Evolutionary conservation across 495 filamentous ascomycete genomes (phyloP).

Genomic region (Astrothelium macrocarpum): DNA sequence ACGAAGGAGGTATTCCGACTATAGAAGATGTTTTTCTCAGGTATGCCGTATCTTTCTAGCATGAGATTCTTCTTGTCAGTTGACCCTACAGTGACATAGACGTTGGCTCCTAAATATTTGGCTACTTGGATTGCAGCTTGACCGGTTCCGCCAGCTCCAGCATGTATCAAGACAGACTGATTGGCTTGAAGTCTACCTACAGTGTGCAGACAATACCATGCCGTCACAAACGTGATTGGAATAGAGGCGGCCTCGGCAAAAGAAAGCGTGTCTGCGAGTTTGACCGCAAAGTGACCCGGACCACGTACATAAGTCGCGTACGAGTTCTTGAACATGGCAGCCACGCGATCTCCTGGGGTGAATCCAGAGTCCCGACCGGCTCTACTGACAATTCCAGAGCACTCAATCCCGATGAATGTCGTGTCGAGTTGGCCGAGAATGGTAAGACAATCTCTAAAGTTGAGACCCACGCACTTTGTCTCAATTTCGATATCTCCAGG

Average conservation of each 20-base stretch:
- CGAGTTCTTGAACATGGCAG: neutral
- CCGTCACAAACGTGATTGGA: conserved; percentile 34
- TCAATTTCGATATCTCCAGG: conserved; percentile 10
- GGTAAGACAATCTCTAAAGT: conserved; percentile 2
- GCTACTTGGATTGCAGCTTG: conserved; percentile 41
- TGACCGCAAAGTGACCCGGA: neutral
- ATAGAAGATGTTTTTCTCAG: conserved; percentile 33
- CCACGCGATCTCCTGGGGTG: neutral
- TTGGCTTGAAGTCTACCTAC: conserved; percentile 27
- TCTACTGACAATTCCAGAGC: conserved; percentile 1
- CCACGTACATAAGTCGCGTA: neutral
- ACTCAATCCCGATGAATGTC: conserved; percentile 1
- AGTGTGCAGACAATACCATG: conserved; percentile 33
- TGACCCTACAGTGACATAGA: conserved; percentile 41
- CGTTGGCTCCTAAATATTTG: conserved; percentile 26
- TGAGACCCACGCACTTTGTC: neutral
- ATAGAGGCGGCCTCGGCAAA: conserved; percentile 40
- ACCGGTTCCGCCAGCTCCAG: conserved; percentile 39
- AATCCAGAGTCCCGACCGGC: neutral
- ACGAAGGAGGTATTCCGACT: conserved; percentile 8
- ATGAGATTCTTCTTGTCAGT: conserved; percentile 37
- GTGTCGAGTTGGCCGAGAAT: neutral
- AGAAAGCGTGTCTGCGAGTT: neutral
- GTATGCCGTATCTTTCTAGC: conserved; percentile 31
- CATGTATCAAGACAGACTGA: conserved; percentile 43